Evolutionary conservation across 192 early-diverging fungal genomes (phyloP).

Genomic region (Linnemannia hyalina): DNA sequence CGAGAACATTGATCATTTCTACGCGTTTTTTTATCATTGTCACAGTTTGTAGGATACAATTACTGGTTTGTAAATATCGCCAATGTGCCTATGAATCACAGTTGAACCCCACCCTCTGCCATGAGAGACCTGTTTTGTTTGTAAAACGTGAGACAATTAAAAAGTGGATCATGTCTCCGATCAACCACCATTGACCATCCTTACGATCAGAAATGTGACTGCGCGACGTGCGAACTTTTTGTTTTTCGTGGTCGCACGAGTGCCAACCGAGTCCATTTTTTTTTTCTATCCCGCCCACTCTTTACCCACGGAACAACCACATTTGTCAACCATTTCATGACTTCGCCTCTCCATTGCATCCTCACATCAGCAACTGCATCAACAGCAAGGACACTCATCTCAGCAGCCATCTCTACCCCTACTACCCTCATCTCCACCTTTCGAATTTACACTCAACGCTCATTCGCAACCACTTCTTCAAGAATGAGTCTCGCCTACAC

Average conservation of each 20-base stretch:
- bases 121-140: neutral
- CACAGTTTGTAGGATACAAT: neutral
- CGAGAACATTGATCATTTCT: neutral
- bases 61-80: neutral
- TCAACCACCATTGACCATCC: neutral
- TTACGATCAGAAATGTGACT: neutral
- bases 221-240: neutral
- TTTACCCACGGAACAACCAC: neutral
- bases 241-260: neutral
- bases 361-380: neutral
- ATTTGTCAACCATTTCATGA: slow-evolving; percentile 3
- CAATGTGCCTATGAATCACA: neutral
- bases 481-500: slow-evolving; percentile 30
- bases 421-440: neutral
- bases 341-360: slow-evolving; percentile 1
- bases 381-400: neutral
- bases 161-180: neutral
- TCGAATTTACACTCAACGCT: neutral
- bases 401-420: neutral
- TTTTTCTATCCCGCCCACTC: neutral
- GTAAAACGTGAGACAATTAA: neutral
- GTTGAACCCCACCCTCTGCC: neutral
- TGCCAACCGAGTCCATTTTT: neutral
- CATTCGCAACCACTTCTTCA: neutral
- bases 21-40: neutral